phyloP scores from a whole-genome alignment of 495 filamentous ascomycete species.

The Trichoderma reesei region DNA sequence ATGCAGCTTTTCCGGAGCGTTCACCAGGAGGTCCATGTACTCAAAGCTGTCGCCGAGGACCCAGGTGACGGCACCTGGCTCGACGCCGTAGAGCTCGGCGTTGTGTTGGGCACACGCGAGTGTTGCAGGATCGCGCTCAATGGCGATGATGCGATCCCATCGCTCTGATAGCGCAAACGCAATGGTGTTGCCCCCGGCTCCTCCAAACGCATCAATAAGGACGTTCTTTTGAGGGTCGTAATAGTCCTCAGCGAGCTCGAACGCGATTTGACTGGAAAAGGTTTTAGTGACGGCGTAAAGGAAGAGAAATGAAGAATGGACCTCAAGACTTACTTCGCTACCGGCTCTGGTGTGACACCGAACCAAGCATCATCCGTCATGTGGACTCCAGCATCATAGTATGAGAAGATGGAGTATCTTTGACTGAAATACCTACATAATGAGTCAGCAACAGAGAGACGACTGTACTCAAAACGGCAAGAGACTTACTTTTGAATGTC shows the following conservation, averaged over 20 bases:
- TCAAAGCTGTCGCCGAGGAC: slow-evolving; percentile 74
- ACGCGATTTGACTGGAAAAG: slow-evolving; percentile 59
- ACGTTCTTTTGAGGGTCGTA: slow-evolving; percentile 33
- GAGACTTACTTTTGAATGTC: slow-evolving; percentile 62
- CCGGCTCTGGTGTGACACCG: slow-evolving; percentile 84
- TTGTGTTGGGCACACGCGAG: slow-evolving; percentile 88
- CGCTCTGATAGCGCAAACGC: slow-evolving; percentile 70
- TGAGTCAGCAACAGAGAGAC: not conserved
- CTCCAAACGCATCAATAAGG: slow-evolving; percentile 82
- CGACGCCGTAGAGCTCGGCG: slow-evolving; percentile 76
- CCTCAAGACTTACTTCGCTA: slow-evolving; percentile 56
- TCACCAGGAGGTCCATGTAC: slow-evolving; percentile 25
- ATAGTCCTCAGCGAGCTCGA: slow-evolving; percentile 47
- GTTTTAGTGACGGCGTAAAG: slow-evolving; percentile 4
- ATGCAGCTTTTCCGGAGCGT: slow-evolving; percentile 19
- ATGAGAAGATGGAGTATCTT: slow-evolving; percentile 71
- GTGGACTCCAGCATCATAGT: slow-evolving; percentile 74
- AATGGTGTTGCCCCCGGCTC: slow-evolving; percentile 91
- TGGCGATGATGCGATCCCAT: slow-evolving; percentile 75
- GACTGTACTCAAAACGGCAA: not conserved
- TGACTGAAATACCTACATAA: slow-evolving; percentile 72
- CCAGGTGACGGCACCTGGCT: slow-evolving; percentile 63
- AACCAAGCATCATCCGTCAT: slow-evolving; percentile 93
- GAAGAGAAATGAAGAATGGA: not conserved
- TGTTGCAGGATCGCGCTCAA: slow-evolving; percentile 69